Base-by-base conservation (phyloP, 495 filamentous ascomycete genomes). In the Annulohypoxylon nitens region DNA sequence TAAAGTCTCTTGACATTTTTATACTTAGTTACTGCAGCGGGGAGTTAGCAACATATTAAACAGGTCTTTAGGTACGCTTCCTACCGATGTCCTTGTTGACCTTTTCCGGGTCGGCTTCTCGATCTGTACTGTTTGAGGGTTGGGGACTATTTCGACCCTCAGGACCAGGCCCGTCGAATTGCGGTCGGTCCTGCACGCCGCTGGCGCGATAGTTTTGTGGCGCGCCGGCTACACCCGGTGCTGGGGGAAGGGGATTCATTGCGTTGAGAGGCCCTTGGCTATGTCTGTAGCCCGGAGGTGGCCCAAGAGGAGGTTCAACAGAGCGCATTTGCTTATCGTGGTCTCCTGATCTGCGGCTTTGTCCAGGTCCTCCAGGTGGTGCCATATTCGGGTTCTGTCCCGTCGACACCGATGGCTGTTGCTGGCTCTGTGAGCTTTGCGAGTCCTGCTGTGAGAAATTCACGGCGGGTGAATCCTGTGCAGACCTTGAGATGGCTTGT, bases 1-100 rank as follows among this genome's bases (percentile, higher is more conserved):
- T 98, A 99, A 71, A 97, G 92, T 36, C 93, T 89, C 84, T 99
- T 99, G 58, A 99, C 96, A 79, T 98, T 98, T 81, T 93, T 93
- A 78, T 99, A 99, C 84, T 99, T 99, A 71, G 88, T 89, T 78
- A 93, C 95, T 98, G 76, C 5, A 4, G 50, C 16, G 43, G 69
- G 30, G 57, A 36, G 75, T 55, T 61, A 70, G 77, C 55, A 73
- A 23, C 39, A 18, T 70, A 33, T 30, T 18, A 6, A 11, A 16
- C 25, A 2, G 1, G 18, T 36, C 55, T 14, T 58, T 12, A 30
- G 34, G 2, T 39, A 12, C n/a, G 16, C 53, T 61, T 80, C 91
- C 61, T 88, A 94, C 91, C 84, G 41, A 93, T 79, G 75, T 93
- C 90, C 69, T 93, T 86, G 79, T 85, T 88, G 26, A 87, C 74